Conservation (phyloP, 805 yeast genomes). For the Geotrichum ghanense region DNA sequence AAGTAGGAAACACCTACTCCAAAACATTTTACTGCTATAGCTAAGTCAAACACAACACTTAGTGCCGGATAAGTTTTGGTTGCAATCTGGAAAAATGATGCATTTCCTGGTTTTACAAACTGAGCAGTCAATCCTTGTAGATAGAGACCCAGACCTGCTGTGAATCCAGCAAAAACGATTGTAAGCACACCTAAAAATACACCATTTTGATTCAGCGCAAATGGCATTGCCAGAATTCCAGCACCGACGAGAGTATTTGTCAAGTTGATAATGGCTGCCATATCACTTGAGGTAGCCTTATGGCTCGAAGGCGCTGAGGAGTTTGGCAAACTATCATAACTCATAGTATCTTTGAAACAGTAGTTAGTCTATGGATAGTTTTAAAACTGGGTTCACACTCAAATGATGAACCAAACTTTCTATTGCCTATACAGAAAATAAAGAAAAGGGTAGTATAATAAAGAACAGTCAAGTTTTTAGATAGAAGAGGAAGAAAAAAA, state of each 20-base stretch:
- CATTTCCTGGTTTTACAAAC: constrained; percentile 45
- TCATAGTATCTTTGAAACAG: no score
- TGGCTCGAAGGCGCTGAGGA: background rate
- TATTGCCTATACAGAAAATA: no score
- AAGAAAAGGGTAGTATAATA: no score
- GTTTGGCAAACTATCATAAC: background rate
- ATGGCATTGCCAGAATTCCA: constrained; percentile 67
- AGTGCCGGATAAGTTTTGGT: constrained; percentile 58
- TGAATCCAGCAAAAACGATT: constrained; percentile 45
- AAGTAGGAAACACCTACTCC: constrained; percentile 70
- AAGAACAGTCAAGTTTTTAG: no score
- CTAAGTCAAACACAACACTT: constrained; percentile 56
- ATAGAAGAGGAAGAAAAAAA: no score
- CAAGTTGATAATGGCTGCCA: constrained; percentile 50
- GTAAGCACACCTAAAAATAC: constrained; percentile 42
- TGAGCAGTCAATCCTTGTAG: constrained; percentile 48
- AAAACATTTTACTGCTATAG: constrained; percentile 67
- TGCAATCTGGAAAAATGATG: constrained; percentile 60
- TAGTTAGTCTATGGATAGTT: no score
- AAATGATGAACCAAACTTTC: no score
- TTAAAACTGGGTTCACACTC: no score
- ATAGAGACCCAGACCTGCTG: constrained; percentile 57
- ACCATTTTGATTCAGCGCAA: constrained; percentile 56
- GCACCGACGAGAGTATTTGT: constrained; percentile 70
- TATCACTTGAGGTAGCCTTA: constrained; percentile 27